Conservation (phyloP, 441 rosid genomes). For the Euphorbia schlechtendalii region DNA sequence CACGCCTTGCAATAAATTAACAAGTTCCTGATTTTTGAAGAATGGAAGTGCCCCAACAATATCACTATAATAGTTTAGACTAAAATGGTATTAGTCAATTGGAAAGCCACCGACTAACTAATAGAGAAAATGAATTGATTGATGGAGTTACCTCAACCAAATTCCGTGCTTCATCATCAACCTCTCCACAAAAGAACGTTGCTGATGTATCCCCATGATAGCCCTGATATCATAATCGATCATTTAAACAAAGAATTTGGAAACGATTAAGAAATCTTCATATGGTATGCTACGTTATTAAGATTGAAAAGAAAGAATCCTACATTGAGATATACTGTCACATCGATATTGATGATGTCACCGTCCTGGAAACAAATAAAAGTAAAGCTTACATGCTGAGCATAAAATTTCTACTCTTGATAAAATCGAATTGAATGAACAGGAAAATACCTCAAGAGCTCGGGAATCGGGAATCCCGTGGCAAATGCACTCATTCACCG, state of each 20-base stretch:
- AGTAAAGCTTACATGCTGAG: conserved; percentile 5
- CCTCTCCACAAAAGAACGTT: conserved; percentile 86
- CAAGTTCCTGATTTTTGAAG: too few species aligned
- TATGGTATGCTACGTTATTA: background rate
- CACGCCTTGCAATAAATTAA: too few species aligned
- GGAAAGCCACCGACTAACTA: too few species aligned
- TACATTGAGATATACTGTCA: conserved; percentile 79
- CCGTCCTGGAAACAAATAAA: conserved; percentile 60
- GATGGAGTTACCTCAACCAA: conserved; percentile 58
- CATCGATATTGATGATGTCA: conserved; percentile 87
- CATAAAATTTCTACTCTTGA: conserved; percentile 6
- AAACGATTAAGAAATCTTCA: background rate
- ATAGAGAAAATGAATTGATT: conserved; percentile 4
- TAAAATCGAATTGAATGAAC: conserved; percentile 10
- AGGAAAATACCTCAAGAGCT: conserved; percentile 58
- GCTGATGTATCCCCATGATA: conserved; percentile 94
- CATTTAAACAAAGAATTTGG: background rate
- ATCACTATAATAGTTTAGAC: too few species aligned
- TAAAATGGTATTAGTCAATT: too few species aligned
- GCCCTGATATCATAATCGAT: conserved; percentile 39
- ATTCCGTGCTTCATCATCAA: conserved; percentile 61
- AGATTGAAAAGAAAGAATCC: conserved; percentile 19
- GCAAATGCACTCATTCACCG: conserved; percentile 94
- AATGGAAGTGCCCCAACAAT: too few species aligned
- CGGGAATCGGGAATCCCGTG: conserved; percentile 93